These are phyloP conservation scores for Globisporangium cystogenes DNA, from an alignment of 352 stramenopile genomes.

Conservation along the genomic window DNA sequence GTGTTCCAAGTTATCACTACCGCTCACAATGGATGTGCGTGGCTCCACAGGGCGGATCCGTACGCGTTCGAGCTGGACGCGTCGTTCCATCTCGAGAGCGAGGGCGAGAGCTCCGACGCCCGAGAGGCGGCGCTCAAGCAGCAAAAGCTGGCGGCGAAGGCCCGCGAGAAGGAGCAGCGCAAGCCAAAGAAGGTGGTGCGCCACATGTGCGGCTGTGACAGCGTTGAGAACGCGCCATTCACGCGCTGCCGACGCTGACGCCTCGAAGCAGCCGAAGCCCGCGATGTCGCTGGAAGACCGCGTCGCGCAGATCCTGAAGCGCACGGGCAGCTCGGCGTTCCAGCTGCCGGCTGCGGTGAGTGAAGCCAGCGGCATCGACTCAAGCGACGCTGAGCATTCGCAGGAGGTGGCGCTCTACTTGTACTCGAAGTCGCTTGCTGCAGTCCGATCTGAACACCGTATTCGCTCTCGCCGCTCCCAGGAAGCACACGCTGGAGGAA, in stretches of 20 bases:
- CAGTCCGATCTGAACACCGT: too few species aligned
- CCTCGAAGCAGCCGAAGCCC: conserved; percentile 14
- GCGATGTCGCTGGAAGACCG: conserved; percentile 62
- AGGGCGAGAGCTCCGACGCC: conserved; percentile 15
- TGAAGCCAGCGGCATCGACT: conserved; percentile 16
- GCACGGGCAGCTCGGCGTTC: conserved; percentile 54
- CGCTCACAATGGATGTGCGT: background rate
- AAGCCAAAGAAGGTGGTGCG: conserved; percentile 18
- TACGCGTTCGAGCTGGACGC: conserved; percentile 69
- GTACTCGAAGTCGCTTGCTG: background rate
- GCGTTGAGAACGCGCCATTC: background rate
- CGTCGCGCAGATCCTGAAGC: conserved; percentile 69
- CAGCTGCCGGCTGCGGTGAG: conserved; percentile 13
- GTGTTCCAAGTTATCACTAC: too few species aligned
- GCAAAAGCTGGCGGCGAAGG: conserved; percentile 12
- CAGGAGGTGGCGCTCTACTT: background rate
- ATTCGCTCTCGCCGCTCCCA: background rate
- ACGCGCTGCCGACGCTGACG: background rate
- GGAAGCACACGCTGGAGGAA: background rate
- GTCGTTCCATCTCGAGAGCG: conserved; percentile 19
- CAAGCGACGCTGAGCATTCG: conserved; percentile 1
- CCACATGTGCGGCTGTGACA: background rate
- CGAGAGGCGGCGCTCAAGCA: conserved; percentile 1
- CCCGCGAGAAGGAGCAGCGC: conserved; percentile 24
- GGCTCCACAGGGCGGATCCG: conserved; percentile 39